Conservation (phyloP, 2,329 filamentous ascomycete genomes). For the Verticillium nonalfalfae region DNA sequence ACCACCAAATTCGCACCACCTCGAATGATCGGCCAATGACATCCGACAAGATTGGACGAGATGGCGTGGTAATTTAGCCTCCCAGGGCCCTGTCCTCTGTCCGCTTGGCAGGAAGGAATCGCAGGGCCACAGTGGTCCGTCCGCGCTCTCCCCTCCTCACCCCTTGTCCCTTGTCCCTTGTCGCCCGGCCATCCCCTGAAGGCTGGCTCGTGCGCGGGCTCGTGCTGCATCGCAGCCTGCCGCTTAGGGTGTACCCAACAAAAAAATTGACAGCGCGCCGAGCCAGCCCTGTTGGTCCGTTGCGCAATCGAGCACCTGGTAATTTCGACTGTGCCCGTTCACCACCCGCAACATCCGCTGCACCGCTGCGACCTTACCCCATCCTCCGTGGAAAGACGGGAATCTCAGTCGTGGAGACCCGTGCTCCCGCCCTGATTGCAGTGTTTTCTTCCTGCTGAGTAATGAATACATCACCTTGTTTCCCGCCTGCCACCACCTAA, state of each 20-base stretch:
- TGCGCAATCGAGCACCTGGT: neutral
- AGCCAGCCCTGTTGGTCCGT: neutral
- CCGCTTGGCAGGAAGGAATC: neutral
- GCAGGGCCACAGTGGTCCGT: neutral
- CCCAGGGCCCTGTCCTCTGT: neutral
- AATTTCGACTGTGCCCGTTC: neutral
- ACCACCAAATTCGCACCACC: neutral
- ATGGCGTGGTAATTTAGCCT: neutral
- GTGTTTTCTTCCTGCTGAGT: neutral
- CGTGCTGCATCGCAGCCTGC: too few species aligned
- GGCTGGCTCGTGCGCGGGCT: neutral
- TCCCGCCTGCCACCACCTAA: too few species aligned
- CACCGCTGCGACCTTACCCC: too few species aligned
- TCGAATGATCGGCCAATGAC: neutral
- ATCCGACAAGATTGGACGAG: neutral
- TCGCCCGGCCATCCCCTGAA: neutral
- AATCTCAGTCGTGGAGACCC: too few species aligned
- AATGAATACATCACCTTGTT: too few species aligned
- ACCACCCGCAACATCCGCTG: neutral
- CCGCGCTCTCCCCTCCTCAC: neutral
- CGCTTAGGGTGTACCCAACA: neutral
- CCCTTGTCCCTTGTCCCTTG: neutral
- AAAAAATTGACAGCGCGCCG: neutral
- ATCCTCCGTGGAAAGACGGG: too few species aligned
- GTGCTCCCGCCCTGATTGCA: neutral